Evolutionary conservation across 2,329 filamentous ascomycete genomes (phyloP).

Genomic region (Paraphoma chrysanthemicola): DNA sequence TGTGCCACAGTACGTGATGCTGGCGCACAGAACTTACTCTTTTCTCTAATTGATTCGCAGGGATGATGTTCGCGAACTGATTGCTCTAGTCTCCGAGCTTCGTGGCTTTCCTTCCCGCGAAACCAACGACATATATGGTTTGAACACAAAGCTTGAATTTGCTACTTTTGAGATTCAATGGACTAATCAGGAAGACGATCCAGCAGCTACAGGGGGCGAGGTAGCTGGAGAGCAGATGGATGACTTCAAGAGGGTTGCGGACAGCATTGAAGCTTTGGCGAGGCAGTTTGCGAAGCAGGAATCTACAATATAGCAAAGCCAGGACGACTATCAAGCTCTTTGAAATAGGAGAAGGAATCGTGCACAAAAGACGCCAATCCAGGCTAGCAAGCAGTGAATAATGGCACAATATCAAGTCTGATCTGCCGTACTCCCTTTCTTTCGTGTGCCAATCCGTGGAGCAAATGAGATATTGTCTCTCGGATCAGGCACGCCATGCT

Average conservation of each 20-base stretch:
- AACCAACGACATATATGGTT: conserved; percentile 49
- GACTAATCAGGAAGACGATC: conserved; percentile 49
- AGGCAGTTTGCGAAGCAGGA: conserved; percentile 52
- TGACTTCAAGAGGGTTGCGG: conserved; percentile 51
- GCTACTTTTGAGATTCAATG: conserved; percentile 54
- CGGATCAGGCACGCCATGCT: no score
- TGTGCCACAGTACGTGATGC: conserved; percentile 34
- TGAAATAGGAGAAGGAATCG: no score
- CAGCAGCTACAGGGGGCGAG: conserved; percentile 39
- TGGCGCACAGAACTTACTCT: no score
- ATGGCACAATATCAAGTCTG: no score
- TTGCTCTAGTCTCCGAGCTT: conserved; percentile 46
- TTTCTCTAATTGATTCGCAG: conserved; percentile 16
- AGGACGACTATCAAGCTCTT: no score
- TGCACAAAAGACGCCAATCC: no score
- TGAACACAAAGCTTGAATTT: conserved; percentile 49
- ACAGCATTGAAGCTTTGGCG: conserved; percentile 51
- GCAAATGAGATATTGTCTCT: no score
- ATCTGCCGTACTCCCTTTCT: no score
- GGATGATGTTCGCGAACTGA: conserved; percentile 52
- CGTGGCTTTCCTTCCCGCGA: conserved; percentile 50
- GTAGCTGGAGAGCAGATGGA: conserved; percentile 51
- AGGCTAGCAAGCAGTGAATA: no score
- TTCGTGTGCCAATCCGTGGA: no score
- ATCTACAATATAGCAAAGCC: conserved; percentile 34